phyloP scores from a whole-genome alignment of 2,329 filamentous ascomycete species.

The Teratosphaeria pseudoeucalypti region DNA sequence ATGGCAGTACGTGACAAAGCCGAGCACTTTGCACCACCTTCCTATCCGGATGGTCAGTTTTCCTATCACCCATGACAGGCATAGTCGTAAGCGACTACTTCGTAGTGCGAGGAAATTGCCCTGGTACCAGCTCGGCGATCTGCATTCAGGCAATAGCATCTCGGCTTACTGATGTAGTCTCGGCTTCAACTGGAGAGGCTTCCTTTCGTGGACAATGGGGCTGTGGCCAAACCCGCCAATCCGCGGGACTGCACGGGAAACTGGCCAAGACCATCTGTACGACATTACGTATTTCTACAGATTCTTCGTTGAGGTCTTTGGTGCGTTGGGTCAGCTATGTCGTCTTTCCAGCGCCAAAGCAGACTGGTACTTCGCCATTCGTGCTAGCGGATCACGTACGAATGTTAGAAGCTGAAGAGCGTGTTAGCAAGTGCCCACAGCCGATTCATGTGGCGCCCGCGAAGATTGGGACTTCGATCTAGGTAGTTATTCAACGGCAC shows the following conservation, averaged over 20 bases:
- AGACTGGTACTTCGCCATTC: neutral
- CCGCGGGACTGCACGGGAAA: neutral
- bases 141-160: neutral
- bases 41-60: neutral
- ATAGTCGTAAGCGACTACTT: neutral
- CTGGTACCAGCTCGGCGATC: neutral
- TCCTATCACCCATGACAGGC: neutral
- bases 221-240: neutral
- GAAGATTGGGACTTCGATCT: neutral
- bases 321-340: neutral
- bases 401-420: neutral
- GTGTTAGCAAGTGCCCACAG: neutral
- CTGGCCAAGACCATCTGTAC: neutral
- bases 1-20: neutral
- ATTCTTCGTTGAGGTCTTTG: neutral
- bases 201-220: neutral
- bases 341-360: neutral
- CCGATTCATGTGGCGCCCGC: neutral
- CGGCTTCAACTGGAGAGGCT: neutral
- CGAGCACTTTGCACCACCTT: neutral
- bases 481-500: neutral
- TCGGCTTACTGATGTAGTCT: neutral
- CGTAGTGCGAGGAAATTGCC: neutral
- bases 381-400: neutral
- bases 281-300: neutral